These are phyloP conservation scores for Botrytis deweyae DNA, from an alignment of 2,329 filamentous ascomycete genomes.

Conservation along the genomic window DNA sequence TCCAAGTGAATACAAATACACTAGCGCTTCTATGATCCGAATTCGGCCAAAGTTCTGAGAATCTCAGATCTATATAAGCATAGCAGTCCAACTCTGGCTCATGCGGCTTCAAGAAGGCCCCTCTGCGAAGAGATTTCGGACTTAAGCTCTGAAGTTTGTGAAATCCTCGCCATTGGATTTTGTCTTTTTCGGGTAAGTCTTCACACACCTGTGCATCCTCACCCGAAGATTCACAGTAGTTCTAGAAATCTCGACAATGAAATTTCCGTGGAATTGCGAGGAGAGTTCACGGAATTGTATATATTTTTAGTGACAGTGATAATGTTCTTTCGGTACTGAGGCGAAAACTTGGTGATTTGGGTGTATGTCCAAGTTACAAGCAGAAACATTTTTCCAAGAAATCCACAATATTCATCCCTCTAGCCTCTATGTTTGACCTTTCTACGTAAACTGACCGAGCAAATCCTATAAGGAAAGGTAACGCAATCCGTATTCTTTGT, in stretches of 20 bases:
- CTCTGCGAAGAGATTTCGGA: background rate
- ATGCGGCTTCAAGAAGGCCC: background rate
- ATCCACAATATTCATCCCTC: background rate
- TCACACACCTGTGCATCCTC: background rate
- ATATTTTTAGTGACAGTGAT: background rate
- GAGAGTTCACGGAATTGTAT: background rate
- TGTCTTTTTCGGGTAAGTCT: background rate
- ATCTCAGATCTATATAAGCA: background rate
- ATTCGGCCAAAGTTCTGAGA: background rate
- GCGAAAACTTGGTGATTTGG: background rate
- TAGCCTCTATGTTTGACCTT: background rate
- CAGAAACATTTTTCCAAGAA: no score
- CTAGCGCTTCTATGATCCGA: background rate
- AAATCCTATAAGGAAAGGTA: no score
- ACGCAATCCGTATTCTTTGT: background rate
- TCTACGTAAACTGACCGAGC: accelerated
- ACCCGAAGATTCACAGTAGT: background rate
- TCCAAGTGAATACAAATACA: background rate
- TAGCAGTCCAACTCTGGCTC: background rate
- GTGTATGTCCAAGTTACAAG: background rate
- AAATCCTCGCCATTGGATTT: accelerated
- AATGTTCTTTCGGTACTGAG: background rate
- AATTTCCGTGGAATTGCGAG: background rate
- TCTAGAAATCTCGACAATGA: background rate
- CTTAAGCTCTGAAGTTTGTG: background rate